Evolutionary conservation across 2,329 filamentous ascomycete genomes (phyloP).

Genomic region (Emmonsiellopsis sp.): DNA sequence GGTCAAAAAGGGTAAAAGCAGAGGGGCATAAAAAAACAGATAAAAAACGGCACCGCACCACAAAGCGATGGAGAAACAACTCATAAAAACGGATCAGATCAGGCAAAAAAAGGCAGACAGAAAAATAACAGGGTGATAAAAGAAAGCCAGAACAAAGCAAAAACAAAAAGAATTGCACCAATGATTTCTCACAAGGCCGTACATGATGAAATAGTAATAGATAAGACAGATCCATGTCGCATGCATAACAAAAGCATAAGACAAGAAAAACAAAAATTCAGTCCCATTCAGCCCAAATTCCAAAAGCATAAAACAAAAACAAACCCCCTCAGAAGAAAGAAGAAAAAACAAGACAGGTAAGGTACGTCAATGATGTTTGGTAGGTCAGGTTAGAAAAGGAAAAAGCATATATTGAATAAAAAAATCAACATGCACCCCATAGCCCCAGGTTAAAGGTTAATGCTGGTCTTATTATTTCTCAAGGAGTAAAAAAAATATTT

Average conservation of each 20-base stretch:
- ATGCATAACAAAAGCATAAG: too few species aligned
- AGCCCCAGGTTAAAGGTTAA: background rate
- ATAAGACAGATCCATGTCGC: too few species aligned
- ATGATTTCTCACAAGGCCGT: too few species aligned
- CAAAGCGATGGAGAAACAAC: background rate
- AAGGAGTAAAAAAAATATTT: background rate
- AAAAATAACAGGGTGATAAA: background rate
- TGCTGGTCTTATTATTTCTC: background rate
- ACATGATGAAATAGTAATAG: too few species aligned
- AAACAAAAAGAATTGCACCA: too few species aligned
- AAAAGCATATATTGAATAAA: background rate
- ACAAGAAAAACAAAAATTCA: too few species aligned
- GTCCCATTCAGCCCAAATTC: too few species aligned
- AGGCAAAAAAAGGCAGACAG: background rate
- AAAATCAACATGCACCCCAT: background rate
- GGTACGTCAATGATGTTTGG: background rate
- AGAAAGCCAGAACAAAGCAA: background rate
- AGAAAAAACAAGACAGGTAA: background rate
- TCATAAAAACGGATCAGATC: background rate
- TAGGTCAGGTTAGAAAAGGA: background rate
- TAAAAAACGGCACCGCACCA: background rate
- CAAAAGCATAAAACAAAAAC: background rate
- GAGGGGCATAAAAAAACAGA: background rate
- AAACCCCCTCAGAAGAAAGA: background rate
- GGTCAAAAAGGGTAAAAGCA: background rate